Conservation (phyloP, 108 stramenopile species). For the Poteriospumella lacustris region DNA sequence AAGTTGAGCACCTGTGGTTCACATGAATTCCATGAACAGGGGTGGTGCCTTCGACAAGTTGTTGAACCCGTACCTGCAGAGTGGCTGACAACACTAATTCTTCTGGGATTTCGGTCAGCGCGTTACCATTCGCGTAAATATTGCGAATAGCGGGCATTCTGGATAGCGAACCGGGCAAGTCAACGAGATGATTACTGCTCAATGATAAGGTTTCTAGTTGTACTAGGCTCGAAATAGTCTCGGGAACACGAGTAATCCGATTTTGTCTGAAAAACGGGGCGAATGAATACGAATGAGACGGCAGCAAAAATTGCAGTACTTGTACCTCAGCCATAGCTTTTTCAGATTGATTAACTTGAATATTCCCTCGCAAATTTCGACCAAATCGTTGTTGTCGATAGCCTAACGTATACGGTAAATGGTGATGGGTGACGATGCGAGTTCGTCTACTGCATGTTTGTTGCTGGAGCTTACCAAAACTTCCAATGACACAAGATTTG, state of each 20-base stretch:
- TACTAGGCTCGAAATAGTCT: background rate
- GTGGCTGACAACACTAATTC: too few relatives aligned
- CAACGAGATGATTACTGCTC: background rate
- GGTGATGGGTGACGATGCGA: background rate
- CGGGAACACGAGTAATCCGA: background rate
- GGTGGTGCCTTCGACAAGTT: too few relatives aligned
- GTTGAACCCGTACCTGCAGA: too few relatives aligned
- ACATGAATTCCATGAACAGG: too few relatives aligned
- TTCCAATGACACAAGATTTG: background rate
- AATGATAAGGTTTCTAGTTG: background rate
- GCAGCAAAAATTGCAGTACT: background rate
- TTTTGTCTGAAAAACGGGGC: slow-evolving; percentile 13
- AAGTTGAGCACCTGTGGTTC: too few relatives aligned
- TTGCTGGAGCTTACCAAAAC: background rate
- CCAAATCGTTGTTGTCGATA: slow-evolving; percentile 18
- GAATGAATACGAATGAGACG: background rate
- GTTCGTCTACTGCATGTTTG: background rate
- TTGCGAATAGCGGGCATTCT: too few relatives aligned
- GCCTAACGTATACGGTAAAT: background rate
- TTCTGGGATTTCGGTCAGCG: too few relatives aligned
- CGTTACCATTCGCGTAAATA: too few relatives aligned
- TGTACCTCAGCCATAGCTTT: slow-evolving; percentile 17
- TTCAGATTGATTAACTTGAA: background rate
- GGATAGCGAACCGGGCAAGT: background rate
- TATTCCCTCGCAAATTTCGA: background rate